These are phyloP conservation scores for Iris pallida DNA, from an alignment of 116 monocot species.

Conservation along the genomic window DNA sequence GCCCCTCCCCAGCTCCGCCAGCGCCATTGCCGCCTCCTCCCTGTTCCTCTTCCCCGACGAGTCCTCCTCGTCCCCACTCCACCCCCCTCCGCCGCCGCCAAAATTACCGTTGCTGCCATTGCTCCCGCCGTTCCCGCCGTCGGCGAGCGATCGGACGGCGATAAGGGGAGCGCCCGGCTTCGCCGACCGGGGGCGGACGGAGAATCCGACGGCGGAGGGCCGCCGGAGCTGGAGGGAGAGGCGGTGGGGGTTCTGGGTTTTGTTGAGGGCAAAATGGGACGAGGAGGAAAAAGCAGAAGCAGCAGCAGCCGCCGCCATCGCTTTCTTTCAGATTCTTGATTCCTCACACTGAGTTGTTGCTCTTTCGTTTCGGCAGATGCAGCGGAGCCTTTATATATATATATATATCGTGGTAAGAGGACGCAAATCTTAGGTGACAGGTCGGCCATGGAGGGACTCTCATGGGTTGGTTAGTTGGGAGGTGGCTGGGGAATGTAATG, in stretches of 20 bases:
- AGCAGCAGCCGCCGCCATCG: constrained; percentile 1
- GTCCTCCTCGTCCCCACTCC: constrained; percentile 13
- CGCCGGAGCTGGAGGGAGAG: too few species aligned
- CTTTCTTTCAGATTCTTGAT: neutral
- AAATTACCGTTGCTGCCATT: neutral
- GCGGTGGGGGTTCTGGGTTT: too few species aligned
- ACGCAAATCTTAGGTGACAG: too few species aligned
- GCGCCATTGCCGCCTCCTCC: constrained; percentile 47
- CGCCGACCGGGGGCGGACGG: constrained; percentile 4
- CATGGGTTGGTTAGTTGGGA: too few species aligned
- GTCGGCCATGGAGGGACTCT: too few species aligned
- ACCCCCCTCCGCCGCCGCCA: constrained; percentile 15
- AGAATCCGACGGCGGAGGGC: constrained; percentile 11
- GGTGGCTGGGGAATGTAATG: too few species aligned
- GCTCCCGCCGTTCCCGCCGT: neutral
- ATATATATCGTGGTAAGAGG: too few species aligned
- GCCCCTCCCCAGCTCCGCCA: constrained; percentile 42
- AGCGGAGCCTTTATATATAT: too few species aligned
- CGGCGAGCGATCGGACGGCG: constrained; percentile 11
- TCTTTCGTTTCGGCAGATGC: too few species aligned
- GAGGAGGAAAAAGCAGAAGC: neutral
- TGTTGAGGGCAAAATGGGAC: neutral
- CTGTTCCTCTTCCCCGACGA: constrained; percentile 32
- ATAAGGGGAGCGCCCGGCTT: neutral
- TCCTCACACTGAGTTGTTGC: too few species aligned